Evolutionary conservation across 2,329 filamentous ascomycete species (phyloP), one percentile per base, ranked within the genome.

Genomic region (Sporothrix globosa): DNA sequence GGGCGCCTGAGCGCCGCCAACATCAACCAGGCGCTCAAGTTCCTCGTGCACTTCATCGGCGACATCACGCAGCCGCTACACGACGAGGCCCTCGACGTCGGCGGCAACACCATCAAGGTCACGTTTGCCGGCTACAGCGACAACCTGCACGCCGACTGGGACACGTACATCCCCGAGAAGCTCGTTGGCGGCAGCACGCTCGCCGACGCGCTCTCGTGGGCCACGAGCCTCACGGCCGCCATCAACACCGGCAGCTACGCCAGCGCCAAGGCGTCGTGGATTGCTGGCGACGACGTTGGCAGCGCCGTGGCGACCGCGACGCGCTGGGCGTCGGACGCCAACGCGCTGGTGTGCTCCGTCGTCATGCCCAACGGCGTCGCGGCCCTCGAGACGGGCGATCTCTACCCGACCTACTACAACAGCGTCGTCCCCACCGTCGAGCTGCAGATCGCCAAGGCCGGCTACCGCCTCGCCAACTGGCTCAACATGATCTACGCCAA

Each of bases 61-160:
- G 87, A 88, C 75, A 83, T 87, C 69, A 83, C 85, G 68, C 83
- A 87, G 77, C 85, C 85, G 0, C 80, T 87, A 6, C 85, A 87
- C 76, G 83, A 82, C 74, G 85, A 87, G 76, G 81, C 81, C 11
- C 80, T 85, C 68, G 80, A 83, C 44, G 75, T 82, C 0, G 88
- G 88, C 52, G 87, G 86, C 3, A 90, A 88, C 75, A 77, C 77
- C n/a, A 86, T 90, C 73, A 73, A 78, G 0, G 87, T 90, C 6
- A 79, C 78, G 1, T 90, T 86, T 76, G 78, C 83, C 68, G 81
- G 82, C 17, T 65, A 71, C 30, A 74, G 76, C 50, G 85, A 85
- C 39, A 90, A 90, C 76, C 81, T 90, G 6, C 88, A 90, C 76
- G 77, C 84, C 4, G 81, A 86, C 67, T 90, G 88, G 88, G 88